Conservation (phyloP, 2,329 filamentous ascomycete genomes). For the Sphaerulina vaccinii region DNA sequence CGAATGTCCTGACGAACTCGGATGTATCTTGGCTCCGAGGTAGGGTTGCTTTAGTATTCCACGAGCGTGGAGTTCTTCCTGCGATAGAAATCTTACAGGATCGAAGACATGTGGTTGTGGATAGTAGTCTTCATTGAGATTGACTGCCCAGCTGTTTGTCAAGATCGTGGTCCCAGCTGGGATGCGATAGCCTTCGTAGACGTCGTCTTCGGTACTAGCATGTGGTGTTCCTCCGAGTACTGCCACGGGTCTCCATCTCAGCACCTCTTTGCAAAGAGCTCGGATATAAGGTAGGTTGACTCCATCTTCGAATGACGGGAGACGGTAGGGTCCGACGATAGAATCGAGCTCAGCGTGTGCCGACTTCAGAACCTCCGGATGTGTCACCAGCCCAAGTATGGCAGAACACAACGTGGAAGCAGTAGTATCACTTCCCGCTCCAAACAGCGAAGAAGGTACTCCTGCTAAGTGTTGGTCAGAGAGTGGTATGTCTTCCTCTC, state of each 20-base stretch:
- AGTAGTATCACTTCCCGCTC: conserved; percentile 54
- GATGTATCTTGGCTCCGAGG: conserved; percentile 31
- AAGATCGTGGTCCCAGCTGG: conserved; percentile 47
- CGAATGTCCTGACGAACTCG: conserved; percentile 44
- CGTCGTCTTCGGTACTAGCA: conserved; percentile 32
- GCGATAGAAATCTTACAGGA: not conserved
- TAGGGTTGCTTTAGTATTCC: conserved; percentile 22
- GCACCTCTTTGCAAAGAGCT: conserved; percentile 34
- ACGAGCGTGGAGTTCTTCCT: conserved; percentile 8
- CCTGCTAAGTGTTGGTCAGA: conserved; percentile 14
- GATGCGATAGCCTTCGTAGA: conserved; percentile 19
- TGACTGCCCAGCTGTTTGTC: conserved; percentile 47
- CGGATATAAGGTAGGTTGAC: conserved; percentile 29
- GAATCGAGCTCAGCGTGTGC: conserved; percentile 33
- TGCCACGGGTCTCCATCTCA: conserved; percentile 35
- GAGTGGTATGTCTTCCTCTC: no score
- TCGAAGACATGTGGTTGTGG: not conserved
- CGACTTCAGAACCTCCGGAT: conserved; percentile 44
- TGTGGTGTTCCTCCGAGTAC: conserved; percentile 38
- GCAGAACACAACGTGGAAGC: conserved; percentile 49
- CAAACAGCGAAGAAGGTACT: conserved; percentile 47
- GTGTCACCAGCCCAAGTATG: conserved; percentile 50
- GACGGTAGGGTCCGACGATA: conserved; percentile 26
- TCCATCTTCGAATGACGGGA: conserved; percentile 33
- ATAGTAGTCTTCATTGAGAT: not conserved